Conservation (phyloP, 2,329 filamentous ascomycete species). For the Aspergillus pseudoglaucus region DNA sequence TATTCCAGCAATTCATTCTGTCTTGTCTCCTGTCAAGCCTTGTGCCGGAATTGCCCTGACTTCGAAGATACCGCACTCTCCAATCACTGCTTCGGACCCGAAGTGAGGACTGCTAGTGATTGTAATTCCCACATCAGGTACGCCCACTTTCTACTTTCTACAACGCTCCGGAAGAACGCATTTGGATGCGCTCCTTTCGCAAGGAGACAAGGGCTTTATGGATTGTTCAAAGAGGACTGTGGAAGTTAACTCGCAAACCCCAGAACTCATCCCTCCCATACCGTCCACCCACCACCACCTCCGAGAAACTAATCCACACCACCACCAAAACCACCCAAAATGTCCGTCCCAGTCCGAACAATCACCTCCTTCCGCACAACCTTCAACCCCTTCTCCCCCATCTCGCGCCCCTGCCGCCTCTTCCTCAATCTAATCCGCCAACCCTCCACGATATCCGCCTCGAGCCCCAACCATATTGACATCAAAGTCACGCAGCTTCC, state of each 20-base stretch:
- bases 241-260: too few relatives aligned
- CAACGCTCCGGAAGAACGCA: not conserved
- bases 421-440: constrained; percentile 84
- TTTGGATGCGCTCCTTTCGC: not conserved
- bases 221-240: too few relatives aligned
- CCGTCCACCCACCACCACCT: not conserved
- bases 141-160: not conserved
- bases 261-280: too few relatives aligned
- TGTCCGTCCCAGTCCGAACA: constrained; percentile 34
- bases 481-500: constrained; percentile 73
- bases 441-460: constrained; percentile 68
- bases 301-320: not conserved
- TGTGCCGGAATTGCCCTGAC: not conserved
- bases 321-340: constrained; percentile 12
- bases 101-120: not conserved
- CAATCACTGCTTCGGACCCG: too few relatives aligned
- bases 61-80: not conserved
- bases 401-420: constrained; percentile 74
- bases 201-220: too few relatives aligned
- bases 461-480: constrained; percentile 67
- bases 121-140: not conserved
- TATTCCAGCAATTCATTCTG: not conserved
- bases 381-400: constrained; percentile 85
- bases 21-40: not conserved
- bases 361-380: constrained; percentile 70